These are phyloP conservation scores for Eucalyptus sideroxylon DNA, from an alignment of 345 rosid genomes.

Conservation along the genomic window DNA sequence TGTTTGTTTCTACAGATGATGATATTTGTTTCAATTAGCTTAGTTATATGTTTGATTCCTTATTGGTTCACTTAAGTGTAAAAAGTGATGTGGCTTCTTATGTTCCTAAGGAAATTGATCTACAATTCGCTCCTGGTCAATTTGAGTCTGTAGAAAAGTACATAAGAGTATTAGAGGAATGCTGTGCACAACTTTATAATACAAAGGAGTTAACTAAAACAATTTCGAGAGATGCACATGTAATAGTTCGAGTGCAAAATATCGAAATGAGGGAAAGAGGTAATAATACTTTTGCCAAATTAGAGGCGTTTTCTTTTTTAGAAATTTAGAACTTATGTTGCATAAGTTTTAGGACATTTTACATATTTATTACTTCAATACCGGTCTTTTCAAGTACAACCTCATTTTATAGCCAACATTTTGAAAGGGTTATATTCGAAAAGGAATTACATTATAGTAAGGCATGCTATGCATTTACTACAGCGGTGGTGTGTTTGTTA, in stretches of 20 bases:
- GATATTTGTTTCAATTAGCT: background rate
- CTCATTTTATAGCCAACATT: background rate
- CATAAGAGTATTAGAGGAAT: slow-evolving; percentile 92
- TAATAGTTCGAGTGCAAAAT: slow-evolving; percentile 62
- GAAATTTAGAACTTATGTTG: background rate
- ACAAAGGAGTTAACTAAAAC: slow-evolving; percentile 76
- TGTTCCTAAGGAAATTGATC: slow-evolving; percentile 65
- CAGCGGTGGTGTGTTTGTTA: background rate
- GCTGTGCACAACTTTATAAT: slow-evolving; percentile 87
- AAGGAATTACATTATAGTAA: background rate
- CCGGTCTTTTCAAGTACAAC: background rate
- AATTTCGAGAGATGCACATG: slow-evolving; percentile 36
- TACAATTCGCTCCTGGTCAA: slow-evolving; percentile 68
- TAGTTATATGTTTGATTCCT: background rate
- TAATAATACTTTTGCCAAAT: background rate
- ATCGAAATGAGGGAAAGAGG: slow-evolving; percentile 94
- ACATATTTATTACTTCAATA: background rate
- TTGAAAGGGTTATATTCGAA: background rate
- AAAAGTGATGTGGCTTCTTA: background rate
- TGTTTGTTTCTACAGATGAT: background rate
- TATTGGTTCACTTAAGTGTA: background rate
- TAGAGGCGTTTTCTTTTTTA: background rate
- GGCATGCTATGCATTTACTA: background rate
- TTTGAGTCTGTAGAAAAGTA: slow-evolving; percentile 88
- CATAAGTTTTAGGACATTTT: background rate